Base-by-base conservation (phyloP, 805 yeast species). In the Trichomonascus vanleenenianus region DNA sequence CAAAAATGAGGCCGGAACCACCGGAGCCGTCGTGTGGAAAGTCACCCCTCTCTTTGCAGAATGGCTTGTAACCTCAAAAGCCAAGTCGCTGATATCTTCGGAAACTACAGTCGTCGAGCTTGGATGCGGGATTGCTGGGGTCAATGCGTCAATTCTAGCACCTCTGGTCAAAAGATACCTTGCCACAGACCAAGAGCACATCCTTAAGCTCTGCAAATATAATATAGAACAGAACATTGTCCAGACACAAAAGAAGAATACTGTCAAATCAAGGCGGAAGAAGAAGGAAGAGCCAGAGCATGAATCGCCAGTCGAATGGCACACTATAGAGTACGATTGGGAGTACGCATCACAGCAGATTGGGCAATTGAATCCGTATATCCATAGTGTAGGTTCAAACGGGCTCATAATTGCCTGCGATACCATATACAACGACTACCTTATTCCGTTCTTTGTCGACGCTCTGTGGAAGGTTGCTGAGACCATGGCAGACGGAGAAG, bases 1-100 rank as follows among this genome's bases (percentile, higher is more conserved):
- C 16, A 41, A 33, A n/a, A 22, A 30, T 5, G 49, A 47, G 38
- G 14, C 52, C 2, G 45, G 52, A 15, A 73, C 82, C 3, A 80
- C 86, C 0, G 88, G 88, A 10, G 82, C 75, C 49, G 72, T 81
- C 3, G 64, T 80, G 34, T 81, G 88, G 88, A 64, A 65, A 36
- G 65, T 77, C 1, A 67, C 79, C 1, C 67, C 71, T 2, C 56
- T 65, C 2, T 63, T 81, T 34, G 69, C 70, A 1, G 72, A 77
- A 37, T 81, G 87, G 86, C 40, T 79, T 2, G 18, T 70, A n/a
- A 52, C 59, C 8, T 12, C n/a, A 3, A 10, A 30, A 15, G 18
- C 41, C 11, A 35, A 41, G 2, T 22, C 32, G 16, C 30, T 50
- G 3, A 18, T 50, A 3, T 40, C 46, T 2, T 15, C 46, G 11